Evolutionary conservation across 352 stramenopile species (phyloP), one percentile per base, ranked within the genome.

Genomic region (Aphanomyces cochlioides): DNA sequence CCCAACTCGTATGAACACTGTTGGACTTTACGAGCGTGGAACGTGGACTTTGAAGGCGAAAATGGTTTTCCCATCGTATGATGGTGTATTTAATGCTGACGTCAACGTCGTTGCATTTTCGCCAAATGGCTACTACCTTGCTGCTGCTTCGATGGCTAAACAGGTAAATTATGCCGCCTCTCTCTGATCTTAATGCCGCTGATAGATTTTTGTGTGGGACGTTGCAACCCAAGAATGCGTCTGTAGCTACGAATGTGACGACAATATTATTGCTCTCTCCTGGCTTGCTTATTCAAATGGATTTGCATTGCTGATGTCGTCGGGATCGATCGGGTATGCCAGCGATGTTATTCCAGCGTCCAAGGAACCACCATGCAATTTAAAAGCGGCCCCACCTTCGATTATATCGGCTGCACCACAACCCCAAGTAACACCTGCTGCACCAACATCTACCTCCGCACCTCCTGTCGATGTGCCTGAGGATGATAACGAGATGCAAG

Each of bases 71-170:
- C 87, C 87, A 1, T 77, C 87, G 21, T 79, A 78, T 50, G 81
- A 77, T 36, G 89, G 80, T 48, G 86, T 75, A 5, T 63, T 70
- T 15, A 74, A 66, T 54, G 73, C 85, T 5, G 82, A 92, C 72
- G 72, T 93, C 38, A 88, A 91, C 57, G 78, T 90, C 38, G 21
- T 93, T 21, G 78, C 73, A 12, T 93, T 95, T 70, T 95, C 87
- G 7, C 82, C 85, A 0, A 93, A 95, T 68, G 87, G 87, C n/a
- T 69, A 78, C 43, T 92, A 93, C 60, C 70, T 95, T 19, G 82
- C 81, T 0, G 87, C 79, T 3, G 81, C 75, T 21, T 92, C 83
- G 8, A 78, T 86, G 57, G 79, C 82, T 10, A 89, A 90, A 54
- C 80, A 95, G 70, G 64, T 61, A 50, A 21, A 15, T 17, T 39